phyloP scores from a whole-genome alignment of 1,139 yeast genomes.

The Wickerhamomyces sp. region DNA sequence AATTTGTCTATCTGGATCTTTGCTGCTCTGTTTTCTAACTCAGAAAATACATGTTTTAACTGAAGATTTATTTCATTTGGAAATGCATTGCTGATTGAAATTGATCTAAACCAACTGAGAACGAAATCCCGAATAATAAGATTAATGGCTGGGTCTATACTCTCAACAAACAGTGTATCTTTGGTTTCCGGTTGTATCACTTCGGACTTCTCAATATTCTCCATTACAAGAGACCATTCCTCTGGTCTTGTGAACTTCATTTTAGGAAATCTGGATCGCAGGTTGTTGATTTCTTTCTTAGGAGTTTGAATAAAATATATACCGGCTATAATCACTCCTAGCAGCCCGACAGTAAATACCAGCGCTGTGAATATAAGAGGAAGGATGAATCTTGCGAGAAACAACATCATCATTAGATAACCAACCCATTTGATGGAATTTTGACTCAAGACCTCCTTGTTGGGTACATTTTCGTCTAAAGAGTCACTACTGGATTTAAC shows the following conservation, averaged over 20 bases:
- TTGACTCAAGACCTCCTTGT: neutral
- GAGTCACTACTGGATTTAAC: too few species aligned
- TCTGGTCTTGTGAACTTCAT: constrained; percentile 28
- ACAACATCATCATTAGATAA: constrained; percentile 3
- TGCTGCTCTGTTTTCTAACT: constrained; percentile 38
- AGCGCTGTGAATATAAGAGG: constrained; percentile 7
- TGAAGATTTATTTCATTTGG: constrained; percentile 49
- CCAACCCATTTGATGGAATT: constrained; percentile 3
- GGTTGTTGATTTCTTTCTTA: constrained; percentile 7
- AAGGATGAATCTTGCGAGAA: constrained; percentile 6
- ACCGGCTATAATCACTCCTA: neutral
- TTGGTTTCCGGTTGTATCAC: constrained; percentile 1
- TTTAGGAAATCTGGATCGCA: constrained; percentile 20
- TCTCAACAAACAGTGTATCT: constrained; percentile 36
- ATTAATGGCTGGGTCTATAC: constrained; percentile 48
- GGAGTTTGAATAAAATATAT: constrained; percentile 7
- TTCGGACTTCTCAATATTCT: constrained; percentile 7
- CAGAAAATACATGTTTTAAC: constrained; percentile 39
- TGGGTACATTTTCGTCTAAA: too few species aligned
- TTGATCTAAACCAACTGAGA: constrained; percentile 50
- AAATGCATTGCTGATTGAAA: constrained; percentile 45
- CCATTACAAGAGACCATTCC: constrained; percentile 29
- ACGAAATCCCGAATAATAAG: constrained; percentile 59
- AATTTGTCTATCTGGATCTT: constrained; percentile 53
- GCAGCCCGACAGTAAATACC: neutral